Base-by-base conservation (phyloP, 306 rosid genomes). In the Dalbergia oliveri region DNA sequence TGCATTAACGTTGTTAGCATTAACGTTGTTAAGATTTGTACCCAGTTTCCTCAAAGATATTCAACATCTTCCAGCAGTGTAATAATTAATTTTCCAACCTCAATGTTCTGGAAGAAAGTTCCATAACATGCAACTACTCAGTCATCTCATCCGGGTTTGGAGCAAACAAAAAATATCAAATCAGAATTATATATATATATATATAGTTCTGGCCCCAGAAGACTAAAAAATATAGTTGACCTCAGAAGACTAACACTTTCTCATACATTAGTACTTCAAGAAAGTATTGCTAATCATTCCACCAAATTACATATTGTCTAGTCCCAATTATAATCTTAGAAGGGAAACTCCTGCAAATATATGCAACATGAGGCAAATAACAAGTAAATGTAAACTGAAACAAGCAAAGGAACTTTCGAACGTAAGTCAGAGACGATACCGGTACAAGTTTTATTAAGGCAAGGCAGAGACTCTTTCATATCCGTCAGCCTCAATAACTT, bases 401-500 rank as follows among this genome's bases (percentile, higher is more conserved):
- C 73, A 62, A 45, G 71, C 56, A 57, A 26, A 26, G 1, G 11
- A 33, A 66, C 1, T 80, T 26, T 81, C 63, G 65, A 21, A 68
- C 68, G 43, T 3, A 64, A 62, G 82, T 86, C 45, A 57, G 73
- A 83, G 80, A 64, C 63, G 44, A 77, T 57, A 79, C 72, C 49
- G 4, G 8, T 64, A 83, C 89, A 81, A 26, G 77, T 81, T 79
- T 79, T 44, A 53, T 41, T 76, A 76, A 61, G 83, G 77, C 80
- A 82, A 73, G 74, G 90, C 56, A 4, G 94, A 86, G 71, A 90
- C 87, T 64, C 90, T 88, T 83, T 83, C 89, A 76, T 88, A 95
- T 23, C 98, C 98, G 69, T 87, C 89, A 41, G 92, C 78, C 86
- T 95, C 99, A 54, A 93, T 91, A 82, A 80, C 73, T 77, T 90